Conservation (phyloP, 2,329 filamentous ascomycete species). For the Aspergillus luchuensis region DNA sequence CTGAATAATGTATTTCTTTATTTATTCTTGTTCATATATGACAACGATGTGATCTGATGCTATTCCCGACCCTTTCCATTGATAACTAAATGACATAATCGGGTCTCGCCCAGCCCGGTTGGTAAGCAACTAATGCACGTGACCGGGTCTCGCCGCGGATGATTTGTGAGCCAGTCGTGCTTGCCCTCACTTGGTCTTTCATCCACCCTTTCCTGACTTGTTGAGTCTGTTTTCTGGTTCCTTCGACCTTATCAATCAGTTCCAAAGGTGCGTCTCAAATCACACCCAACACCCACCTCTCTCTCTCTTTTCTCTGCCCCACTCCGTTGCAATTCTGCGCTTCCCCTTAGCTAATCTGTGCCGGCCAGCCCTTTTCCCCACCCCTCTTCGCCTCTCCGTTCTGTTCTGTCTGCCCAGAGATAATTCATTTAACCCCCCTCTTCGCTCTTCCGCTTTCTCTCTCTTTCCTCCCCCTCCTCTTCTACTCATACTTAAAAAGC, state of each 20-base stretch:
- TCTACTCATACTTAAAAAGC: conserved; percentile 13
- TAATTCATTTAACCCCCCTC: conserved; percentile 19
- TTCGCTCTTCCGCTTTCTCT: conserved; percentile 6
- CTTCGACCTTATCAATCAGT: conserved; percentile 1
- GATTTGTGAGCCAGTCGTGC: conserved; percentile 8
- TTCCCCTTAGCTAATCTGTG: conserved; percentile 23
- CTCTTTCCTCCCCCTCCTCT: conserved; percentile 18
- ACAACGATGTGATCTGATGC: not conserved
- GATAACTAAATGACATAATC: conserved; percentile 16
- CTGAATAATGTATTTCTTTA: no score
- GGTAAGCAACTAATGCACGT: conserved; percentile 21
- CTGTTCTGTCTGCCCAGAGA: conserved; percentile 7
- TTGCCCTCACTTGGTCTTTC: no score
- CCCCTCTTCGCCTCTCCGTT: conserved; percentile 21
- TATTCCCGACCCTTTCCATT: not conserved
- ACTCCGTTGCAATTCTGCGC: no score
- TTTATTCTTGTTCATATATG: no score
- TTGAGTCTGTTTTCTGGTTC: conserved; percentile 6
- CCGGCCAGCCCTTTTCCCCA: conserved; percentile 19
- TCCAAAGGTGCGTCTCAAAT: not conserved
- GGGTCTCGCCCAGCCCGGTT: conserved; percentile 25
- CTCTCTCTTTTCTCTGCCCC: no score
- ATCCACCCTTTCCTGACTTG: not conserved
- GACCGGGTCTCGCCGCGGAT: conserved; percentile 18
- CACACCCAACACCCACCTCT: no score